Evolutionary conservation across 306 rosid species (phyloP).

Genomic region (Adenanthera pavonina): DNA sequence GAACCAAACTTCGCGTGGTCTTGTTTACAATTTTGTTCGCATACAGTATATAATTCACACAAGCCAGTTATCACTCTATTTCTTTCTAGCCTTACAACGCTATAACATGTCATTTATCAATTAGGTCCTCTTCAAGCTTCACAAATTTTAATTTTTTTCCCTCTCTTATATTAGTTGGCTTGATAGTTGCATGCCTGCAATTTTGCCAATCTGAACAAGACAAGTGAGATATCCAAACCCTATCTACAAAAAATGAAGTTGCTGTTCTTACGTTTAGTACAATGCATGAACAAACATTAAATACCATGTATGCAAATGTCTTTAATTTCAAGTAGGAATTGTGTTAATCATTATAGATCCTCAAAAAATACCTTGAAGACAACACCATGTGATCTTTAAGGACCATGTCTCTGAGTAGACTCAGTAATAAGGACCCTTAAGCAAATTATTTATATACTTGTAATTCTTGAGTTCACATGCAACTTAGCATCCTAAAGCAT

Average conservation of each 20-base stretch:
- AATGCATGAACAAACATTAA: conserved; percentile 17
- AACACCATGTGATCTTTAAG: no score
- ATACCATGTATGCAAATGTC: background rate
- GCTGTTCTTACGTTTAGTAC: background rate
- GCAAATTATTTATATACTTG: no score
- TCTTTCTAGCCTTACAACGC: no score
- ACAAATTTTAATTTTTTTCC: background rate
- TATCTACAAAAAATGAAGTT: conserved; percentile 10
- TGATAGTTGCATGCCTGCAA: conserved; percentile 1
- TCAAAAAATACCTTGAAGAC: no score
- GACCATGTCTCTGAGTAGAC: no score
- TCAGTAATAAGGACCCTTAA: no score
- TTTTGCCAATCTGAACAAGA: conserved; percentile 4
- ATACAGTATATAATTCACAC: no score
- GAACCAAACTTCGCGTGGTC: background rate
- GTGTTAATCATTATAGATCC: no score
- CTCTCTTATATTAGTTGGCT: background rate
- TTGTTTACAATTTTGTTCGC: no score
- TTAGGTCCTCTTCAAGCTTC: background rate
- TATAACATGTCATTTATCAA: no score
- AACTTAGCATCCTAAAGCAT: background rate
- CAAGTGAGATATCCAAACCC: conserved; percentile 27
- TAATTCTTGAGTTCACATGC: no score
- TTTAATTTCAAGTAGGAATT: background rate
- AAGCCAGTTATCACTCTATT: no score